Base-by-base conservation (phyloP, 768 basidiomycete species). In the Dioszegia aurantiaca region DNA sequence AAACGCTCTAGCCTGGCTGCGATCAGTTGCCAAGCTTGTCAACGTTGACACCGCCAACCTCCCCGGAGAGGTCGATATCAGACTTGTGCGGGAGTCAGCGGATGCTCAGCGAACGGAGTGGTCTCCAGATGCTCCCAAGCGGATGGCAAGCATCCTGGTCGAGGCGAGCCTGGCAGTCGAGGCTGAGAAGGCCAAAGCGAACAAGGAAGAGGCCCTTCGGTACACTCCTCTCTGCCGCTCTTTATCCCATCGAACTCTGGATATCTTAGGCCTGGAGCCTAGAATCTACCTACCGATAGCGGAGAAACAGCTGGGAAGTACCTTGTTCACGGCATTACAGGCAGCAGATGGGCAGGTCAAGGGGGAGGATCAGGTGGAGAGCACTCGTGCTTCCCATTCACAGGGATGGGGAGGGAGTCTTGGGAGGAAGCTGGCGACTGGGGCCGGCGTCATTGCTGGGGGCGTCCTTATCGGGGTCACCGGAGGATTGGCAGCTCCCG, bases 401-500 rank as follows among this genome's bases (percentile, higher is more conserved):
- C 68, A 77, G 49, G 78, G 79, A 9, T 78, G 76, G 77, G 78
- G 78, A 16, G 79, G 79, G 1, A 62, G 67, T 24, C 65, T 76
- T 37, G 78, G 78, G 8, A 53, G 70, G 39, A 55, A 63, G 24
- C 55, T 69, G 37, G 78, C 79, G 2, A 80, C 78, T 0, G 78
- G 74, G 6, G 77, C 75, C 0, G 79, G 79, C 1, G 76, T 78
- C 4, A 67, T 78, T 2, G 73, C 73, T 3, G 79, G 79, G 2
- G 77, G 77, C 4, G 72, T 80, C 10, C 68, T 77, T 3, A 69
- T 80, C 21, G 79, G 79, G 10, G 63, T 80, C 2, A 80, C 79
- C 2, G 78, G 78, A 1, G 79, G 79, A 1, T 63, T 79, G 1
- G 79, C 79, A 4, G 79, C 79, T n/a, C 78, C 79, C 4, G 77